Conservation (phyloP, 129 eudicot genomes). For the Tagetes patula region DNA sequence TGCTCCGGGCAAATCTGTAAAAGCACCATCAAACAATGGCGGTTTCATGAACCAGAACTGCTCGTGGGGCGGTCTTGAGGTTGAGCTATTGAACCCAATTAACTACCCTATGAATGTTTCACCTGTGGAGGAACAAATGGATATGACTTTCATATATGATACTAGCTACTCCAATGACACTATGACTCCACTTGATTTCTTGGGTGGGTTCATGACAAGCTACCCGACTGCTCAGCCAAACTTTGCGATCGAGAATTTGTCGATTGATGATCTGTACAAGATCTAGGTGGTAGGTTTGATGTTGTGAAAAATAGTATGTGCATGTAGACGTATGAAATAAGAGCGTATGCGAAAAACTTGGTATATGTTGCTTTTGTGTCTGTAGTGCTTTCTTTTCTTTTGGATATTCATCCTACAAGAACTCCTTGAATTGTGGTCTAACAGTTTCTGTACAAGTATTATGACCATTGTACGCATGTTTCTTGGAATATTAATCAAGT, state of each 20-base stretch:
- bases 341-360: conserved; percentile 30
- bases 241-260: conserved; percentile 58
- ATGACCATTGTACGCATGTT: conserved; percentile 8
- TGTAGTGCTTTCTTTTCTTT: conserved; percentile 30
- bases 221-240: conserved; percentile 43
- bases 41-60: conserved; percentile 34
- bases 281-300: conserved; percentile 29
- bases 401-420: conserved; percentile 31
- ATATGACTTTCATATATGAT: conserved; percentile 53
- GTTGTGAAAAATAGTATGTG: conserved; percentile 37
- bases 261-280: conserved; percentile 55
- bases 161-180: conserved; percentile 62
- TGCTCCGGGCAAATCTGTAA: not conserved
- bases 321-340: conserved; percentile 33
- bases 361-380: conserved; percentile 30
- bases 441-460: conserved; percentile 27
- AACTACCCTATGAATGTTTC: conserved; percentile 33
- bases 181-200: conserved; percentile 44
- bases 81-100: conserved; percentile 30
- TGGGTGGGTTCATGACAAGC: conserved; percentile 59
- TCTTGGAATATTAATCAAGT: conserved; percentile 14
- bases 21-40: conserved; percentile 11
- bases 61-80: conserved; percentile 34
- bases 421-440: conserved; percentile 27
- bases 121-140: conserved; percentile 34